Evolutionary conservation across 805 yeast genomes (phyloP).

Genomic region (Metschnikowia koreensis): DNA sequence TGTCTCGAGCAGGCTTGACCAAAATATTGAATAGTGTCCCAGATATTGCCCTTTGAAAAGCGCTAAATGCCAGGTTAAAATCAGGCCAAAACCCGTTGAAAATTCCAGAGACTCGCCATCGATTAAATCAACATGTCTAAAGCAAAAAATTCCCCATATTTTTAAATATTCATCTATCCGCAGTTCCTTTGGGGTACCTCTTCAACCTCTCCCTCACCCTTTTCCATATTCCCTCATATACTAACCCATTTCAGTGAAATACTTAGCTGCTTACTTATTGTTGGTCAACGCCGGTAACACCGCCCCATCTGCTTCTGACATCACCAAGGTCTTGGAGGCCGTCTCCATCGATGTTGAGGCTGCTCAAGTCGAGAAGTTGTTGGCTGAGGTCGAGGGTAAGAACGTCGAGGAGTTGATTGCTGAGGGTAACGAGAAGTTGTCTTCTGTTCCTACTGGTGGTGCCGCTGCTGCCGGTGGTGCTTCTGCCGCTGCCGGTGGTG

Average conservation of each 20-base stretch:
- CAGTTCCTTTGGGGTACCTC: too few relatives aligned
- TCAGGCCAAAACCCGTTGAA: too few relatives aligned
- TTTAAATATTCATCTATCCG: too few relatives aligned
- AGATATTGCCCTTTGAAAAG: too few relatives aligned
- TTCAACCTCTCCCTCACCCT: not conserved
- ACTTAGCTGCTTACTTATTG: constrained; percentile 48
- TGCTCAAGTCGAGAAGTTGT: constrained; percentile 33
- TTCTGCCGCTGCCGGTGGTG: constrained; percentile 26
- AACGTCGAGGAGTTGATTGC: constrained; percentile 36
- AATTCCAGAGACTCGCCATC: too few relatives aligned
- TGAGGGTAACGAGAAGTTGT: constrained; percentile 37
- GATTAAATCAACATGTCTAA: too few relatives aligned
- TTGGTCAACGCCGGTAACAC: constrained; percentile 47
- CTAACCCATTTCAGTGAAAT: constrained; percentile 39
- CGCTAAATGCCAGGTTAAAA: too few relatives aligned
- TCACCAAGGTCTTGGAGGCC: constrained; percentile 40
- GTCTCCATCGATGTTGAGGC: constrained; percentile 38
- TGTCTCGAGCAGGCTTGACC: too few relatives aligned
- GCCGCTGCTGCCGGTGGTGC: constrained; percentile 29
- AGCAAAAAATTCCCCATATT: too few relatives aligned
- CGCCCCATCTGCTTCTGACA: constrained; percentile 43
- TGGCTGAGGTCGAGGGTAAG: constrained; percentile 38
- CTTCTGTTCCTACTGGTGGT: constrained; percentile 35
- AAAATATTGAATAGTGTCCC: too few relatives aligned
- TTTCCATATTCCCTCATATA: constrained; percentile 7